These are phyloP conservation scores for Pterocarpus santalinus DNA, from an alignment of 306 rosid species.

Conservation along the genomic window DNA sequence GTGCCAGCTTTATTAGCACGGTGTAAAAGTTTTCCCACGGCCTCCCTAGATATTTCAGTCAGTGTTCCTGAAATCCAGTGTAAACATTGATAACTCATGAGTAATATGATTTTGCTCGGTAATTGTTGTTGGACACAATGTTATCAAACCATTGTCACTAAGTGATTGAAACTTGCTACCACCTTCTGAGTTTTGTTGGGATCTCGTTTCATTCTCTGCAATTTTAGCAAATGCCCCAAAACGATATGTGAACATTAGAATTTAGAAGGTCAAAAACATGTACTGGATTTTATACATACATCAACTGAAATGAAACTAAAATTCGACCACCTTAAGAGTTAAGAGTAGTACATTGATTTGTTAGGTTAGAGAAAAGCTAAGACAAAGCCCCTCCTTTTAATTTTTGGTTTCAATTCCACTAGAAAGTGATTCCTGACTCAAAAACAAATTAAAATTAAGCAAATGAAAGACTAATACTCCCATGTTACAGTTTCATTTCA, in stretches of 20 bases:
- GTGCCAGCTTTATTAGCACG: constrained; percentile 52
- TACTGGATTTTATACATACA: constrained; percentile 7
- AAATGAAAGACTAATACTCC: neutral
- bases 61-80: constrained; percentile 51
- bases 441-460: neutral
- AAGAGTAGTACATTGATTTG: constrained; percentile 1
- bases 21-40: constrained; percentile 49
- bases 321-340: neutral
- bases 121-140: constrained; percentile 11
- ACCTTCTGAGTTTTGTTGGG: constrained; percentile 46
- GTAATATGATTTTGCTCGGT: constrained; percentile 17
- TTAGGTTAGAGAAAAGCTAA: constrained; percentile 3
- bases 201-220: constrained; percentile 45
- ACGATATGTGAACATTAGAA: constrained; percentile 24
- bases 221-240: constrained; percentile 34
- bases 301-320: constrained; percentile 30
- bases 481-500: neutral
- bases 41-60: constrained; percentile 46
- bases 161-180: constrained; percentile 34
- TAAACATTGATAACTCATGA: constrained; percentile 13
- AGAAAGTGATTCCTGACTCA: constrained; percentile 6
- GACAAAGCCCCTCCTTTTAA: neutral
- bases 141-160: constrained; percentile 42
- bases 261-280: constrained; percentile 6
- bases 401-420: constrained; percentile 23